Conservation (phyloP, 495 filamentous ascomycete species). For the Zalerion maritima region DNA sequence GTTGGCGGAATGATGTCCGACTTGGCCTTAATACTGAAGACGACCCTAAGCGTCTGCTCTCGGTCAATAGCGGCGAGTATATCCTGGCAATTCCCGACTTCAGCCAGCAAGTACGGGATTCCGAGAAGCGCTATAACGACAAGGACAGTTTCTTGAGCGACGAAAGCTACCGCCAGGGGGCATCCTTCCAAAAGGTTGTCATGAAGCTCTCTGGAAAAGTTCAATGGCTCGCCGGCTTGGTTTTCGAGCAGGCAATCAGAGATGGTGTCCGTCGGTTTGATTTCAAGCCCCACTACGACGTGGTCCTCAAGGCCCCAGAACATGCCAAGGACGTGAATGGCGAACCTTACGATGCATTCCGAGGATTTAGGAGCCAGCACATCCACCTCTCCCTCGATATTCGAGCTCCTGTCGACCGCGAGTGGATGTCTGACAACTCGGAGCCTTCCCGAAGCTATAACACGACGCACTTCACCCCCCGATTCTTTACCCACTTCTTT, state of each 20-base stretch:
- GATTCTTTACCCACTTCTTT: conserved; percentile 97
- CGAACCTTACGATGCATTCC: conserved; percentile 73
- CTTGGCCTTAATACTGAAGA: conserved; percentile 72
- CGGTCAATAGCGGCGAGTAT: conserved; percentile 85
- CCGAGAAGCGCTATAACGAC: conserved; percentile 41
- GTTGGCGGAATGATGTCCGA: conserved; percentile 82
- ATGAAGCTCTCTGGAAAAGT: conserved; percentile 98
- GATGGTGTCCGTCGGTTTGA: conserved; percentile 57
- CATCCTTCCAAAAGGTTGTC: conserved; percentile 87
- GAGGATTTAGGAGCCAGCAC: conserved; percentile 85
- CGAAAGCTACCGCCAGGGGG: conserved; percentile 53
- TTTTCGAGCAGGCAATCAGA: conserved; percentile 70
- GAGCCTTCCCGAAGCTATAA: conserved; percentile 81
- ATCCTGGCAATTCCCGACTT: conserved; percentile 89
- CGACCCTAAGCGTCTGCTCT: conserved; percentile 87
- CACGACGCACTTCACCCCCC: conserved; percentile 77
- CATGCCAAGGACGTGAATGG: conserved; percentile 43
- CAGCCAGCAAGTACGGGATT: conserved; percentile 66
- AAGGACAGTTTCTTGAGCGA: conserved; percentile 47
- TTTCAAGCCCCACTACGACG: conserved; percentile 85
- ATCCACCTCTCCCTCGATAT: conserved; percentile 90
- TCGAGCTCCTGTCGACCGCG: conserved; percentile 61
- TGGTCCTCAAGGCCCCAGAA: conserved; percentile 67
- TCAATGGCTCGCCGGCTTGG: conserved; percentile 74
- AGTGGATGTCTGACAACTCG: conserved; percentile 61